phyloP scores from a whole-genome alignment of 139 green algal species.

The Haematococcus lacustris region DNA sequence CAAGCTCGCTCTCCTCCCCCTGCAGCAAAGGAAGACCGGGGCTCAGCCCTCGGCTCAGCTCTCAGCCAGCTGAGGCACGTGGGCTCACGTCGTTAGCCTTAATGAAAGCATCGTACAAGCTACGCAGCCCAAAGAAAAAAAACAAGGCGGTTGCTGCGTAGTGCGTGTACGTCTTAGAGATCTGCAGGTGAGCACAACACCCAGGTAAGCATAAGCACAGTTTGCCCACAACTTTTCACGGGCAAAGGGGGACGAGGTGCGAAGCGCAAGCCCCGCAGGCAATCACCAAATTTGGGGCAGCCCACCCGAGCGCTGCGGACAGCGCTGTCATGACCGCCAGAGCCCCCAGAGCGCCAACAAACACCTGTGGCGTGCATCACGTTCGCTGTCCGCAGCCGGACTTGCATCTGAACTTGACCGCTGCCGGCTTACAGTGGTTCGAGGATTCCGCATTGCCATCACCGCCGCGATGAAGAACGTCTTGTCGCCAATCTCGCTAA shows the following conservation, averaged over 20 bases:
- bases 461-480: slow-evolving; percentile 95
- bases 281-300: slow-evolving; percentile 77
- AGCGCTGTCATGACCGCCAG: slow-evolving; percentile 90
- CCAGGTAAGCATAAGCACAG: slow-evolving; percentile 6
- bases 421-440: too few species aligned
- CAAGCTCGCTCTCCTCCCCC: slow-evolving; percentile 2
- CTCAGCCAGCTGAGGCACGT: background rate
- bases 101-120: slow-evolving; percentile 65
- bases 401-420: background rate
- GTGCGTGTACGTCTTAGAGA: slow-evolving; percentile 82
- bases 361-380: slow-evolving; percentile 57
- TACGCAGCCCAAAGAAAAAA: slow-evolving; percentile 81
- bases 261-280: too few species aligned
- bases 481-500: slow-evolving; percentile 87
- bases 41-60: background rate
- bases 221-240: background rate
- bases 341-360: slow-evolving; percentile 69
- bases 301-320: slow-evolving; percentile 77
- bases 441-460: slow-evolving; percentile 77
- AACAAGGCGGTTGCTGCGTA: slow-evolving; percentile 78
- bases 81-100: slow-evolving; percentile 29
- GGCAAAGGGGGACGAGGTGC: too few species aligned
- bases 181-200: slow-evolving; percentile 33
- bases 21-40: background rate
- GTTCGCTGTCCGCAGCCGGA: background rate